phyloP scores from a whole-genome alignment of 2,329 filamentous ascomycete species.

The Coniochaeta sp. region DNA sequence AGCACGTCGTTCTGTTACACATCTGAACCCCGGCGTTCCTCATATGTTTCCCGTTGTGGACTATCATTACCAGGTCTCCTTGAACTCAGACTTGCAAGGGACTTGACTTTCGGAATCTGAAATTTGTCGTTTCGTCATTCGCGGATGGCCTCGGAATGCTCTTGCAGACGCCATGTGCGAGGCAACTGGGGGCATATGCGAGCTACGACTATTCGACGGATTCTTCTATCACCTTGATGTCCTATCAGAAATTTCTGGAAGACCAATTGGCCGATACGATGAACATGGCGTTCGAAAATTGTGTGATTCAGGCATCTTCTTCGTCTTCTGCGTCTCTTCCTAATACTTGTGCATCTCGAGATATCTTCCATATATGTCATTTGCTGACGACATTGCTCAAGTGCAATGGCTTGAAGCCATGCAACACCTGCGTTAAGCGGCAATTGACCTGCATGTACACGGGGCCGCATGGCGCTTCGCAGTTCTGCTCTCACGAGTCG shows the following conservation, averaged over 20 bases:
- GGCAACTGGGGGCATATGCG: not conserved
- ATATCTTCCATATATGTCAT: conserved; percentile 3
- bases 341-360: not conserved
- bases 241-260: not conserved
- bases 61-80: not conserved
- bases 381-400: conserved; percentile 19
- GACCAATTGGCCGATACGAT: not conserved
- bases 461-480: conserved; percentile 17
- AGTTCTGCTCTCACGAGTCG: conserved; percentile 21
- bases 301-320: not conserved
- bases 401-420: conserved; percentile 53
- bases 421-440: conserved; percentile 50
- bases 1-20: not conserved
- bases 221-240: not conserved
- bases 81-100: not conserved
- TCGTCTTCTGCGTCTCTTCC: too few relatives aligned
- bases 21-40: not conserved
- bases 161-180: not conserved
- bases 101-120: not conserved
- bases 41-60: not conserved
- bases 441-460: conserved; percentile 35
- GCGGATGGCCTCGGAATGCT: not conserved
- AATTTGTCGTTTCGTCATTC: not conserved
- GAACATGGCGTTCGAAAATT: not conserved
- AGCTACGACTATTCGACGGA: not conserved